Evolutionary conservation across 2,329 filamentous ascomycete species (phyloP), one percentile per base, ranked within the genome.

Genomic region (Xylariaceae sp.): DNA sequence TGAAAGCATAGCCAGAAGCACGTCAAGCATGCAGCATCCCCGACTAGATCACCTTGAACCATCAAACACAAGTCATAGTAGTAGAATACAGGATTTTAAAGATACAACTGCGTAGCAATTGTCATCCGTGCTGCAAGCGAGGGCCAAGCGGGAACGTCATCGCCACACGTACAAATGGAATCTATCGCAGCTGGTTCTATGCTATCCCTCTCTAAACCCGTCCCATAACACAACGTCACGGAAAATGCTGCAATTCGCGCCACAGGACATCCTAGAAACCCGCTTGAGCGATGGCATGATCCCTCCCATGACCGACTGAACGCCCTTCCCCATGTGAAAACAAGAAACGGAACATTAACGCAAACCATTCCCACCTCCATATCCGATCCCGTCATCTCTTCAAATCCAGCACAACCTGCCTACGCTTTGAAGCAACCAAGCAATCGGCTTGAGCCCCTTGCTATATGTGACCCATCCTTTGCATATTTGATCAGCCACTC

Each of bases 251-350:
- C 37, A 52, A 55, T 48, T 39, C 42, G 23, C 39, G 6, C 9
- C 44, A 11, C 15, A 34, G 35, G 49, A 34, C 17, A 30, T 10
- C 11, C 35, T 1, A 49, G 8, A 42, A 37, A 53, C 34, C 53
- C 17, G n/a, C 15, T 39, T 51, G n/a, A 37, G 50, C 48, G 18
- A 44, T 34, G 49, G 35, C 50, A 23, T 34, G 44, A n/a, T 18
- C 51, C 53, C 39, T 56, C 57, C 51, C 10, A 49, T 13, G n/a
- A 42, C 57, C 30, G 47, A 50, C 45, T 17, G 2, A 60, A 62
- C 58, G 58, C 58, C 60, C 9, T 37, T 51, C 4, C 23, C 23
- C 34, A 30, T 37, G 35, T 42, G 18, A 42, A 17, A 18, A 42
- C 23, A 34, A 49, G 17, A 18, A 15, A 45, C 45, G 2, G 17